Base-by-base conservation (phyloP, 1,284 basidiomycete genomes). In the Trichosporon inkin region DNA sequence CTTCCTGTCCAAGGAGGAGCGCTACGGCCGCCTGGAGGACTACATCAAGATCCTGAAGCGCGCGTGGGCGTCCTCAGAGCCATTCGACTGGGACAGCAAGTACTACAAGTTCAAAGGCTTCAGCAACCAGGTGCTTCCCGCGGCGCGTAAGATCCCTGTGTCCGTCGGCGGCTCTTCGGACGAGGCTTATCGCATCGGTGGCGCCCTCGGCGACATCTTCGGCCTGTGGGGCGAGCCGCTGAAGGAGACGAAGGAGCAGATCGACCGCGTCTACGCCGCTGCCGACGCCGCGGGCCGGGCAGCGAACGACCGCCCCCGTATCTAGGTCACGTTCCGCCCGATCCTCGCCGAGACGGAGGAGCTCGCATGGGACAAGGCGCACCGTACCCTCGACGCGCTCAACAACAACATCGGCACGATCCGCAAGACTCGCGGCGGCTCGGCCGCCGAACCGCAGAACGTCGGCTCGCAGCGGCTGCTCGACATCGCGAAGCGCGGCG, bases 201-300 rank as follows among this genome's bases (percentile, higher is more conserved):
- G 69, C n/a, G 65, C 64, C 16, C 62, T 71, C 38, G 69, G 55
- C 34, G 69, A 71, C 53, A 71, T 71, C 62, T 71, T 71, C 49
- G 69, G 69, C 37, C 65, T 71, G 10, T 71, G 69, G 69, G 69
- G 69, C 38, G 69, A 71, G 57, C 69, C 69, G 11, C 62, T 71
- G 54, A 71, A 71, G 61, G 69, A 71, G 62, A 71, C 69, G 44
- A 69, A 69, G 58, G 69, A 71, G 62, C 69, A 71, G 62, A 71
- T 71, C 34, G 68, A 71, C 54, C 58, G 58, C 22, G 65, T 71
- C 61, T 67, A 71, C 62, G 69, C 69, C 8, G 69, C 68, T 14
- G 67, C 69, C 47, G 67, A 65, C 10, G 66, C 67, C 13, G 69
- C 69, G 24, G 69, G 69, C 32, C 56, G 69, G n/a, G 49, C 67